A percentile compares a stretch with the other conserved stretches of the same genome.
These are phyloP conservation scores for Didymosphaeria variabile DNA, from an alignment of 2,329 filamentous ascomycete species.

Conservation along the genomic window DNA sequence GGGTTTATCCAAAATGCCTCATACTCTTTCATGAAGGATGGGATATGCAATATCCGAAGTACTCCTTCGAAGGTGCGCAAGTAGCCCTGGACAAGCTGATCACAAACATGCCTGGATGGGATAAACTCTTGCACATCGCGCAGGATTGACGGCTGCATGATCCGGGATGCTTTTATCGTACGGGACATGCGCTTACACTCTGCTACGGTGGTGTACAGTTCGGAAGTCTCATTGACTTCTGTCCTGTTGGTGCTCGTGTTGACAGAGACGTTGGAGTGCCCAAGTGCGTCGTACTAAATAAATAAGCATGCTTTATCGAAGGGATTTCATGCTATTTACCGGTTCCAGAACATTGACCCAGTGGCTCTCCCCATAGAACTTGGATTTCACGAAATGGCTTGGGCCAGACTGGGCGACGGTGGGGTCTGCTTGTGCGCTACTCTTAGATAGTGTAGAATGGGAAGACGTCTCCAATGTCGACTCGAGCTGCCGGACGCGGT, in stretches of 20 bases:
- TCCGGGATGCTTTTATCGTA: constrained; percentile 58
- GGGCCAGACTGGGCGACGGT: background rate
- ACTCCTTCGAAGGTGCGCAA: constrained; percentile 59
- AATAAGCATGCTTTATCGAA: constrained; percentile 47
- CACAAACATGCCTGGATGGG: constrained; percentile 56
- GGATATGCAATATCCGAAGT: constrained; percentile 62
- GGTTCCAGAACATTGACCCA: constrained; percentile 51
- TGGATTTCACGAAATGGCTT: constrained; percentile 57
- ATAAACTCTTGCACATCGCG: constrained; percentile 53
- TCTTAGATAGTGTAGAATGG: background rate
- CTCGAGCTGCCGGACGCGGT: constrained; percentile 22
- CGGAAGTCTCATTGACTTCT: constrained; percentile 35
- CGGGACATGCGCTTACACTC: constrained; percentile 63
- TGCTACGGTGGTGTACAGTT: constrained; percentile 30
- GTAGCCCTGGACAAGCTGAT: constrained; percentile 61
- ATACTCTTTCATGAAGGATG: constrained; percentile 60
- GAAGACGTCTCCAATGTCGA: background rate
- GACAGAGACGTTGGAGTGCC: constrained; percentile 22
- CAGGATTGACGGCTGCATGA: constrained; percentile 54
- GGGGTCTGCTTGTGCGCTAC: background rate
- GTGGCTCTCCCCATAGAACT: constrained; percentile 65
- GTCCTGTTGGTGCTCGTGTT: constrained; percentile 55
- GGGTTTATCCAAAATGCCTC: constrained; percentile 59
- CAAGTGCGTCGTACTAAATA: constrained; percentile 29
- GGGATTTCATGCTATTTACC: constrained; percentile 38